Percentiles rank a stretch among this genome's conserved stretches.
These are phyloP conservation scores for Rhodomyrtus tomentosa DNA, from an alignment of 345 rosid species.

Conservation along the genomic window DNA sequence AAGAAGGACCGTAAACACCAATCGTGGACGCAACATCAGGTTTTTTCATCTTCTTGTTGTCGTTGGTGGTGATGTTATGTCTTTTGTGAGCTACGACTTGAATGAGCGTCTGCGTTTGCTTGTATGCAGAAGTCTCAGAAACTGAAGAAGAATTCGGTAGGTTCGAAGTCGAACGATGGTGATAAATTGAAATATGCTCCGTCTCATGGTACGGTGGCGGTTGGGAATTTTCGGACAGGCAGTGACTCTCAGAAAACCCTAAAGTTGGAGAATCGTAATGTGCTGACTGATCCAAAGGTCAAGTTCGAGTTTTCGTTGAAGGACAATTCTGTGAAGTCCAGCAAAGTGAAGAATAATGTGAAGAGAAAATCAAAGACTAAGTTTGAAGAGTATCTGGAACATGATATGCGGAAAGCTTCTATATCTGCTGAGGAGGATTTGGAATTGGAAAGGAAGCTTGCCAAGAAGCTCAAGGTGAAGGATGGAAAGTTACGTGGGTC, in stretches of 20 bases:
- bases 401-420: constrained; percentile 24
- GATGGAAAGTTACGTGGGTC: constrained; percentile 48
- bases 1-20: constrained; percentile 37
- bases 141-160: constrained; percentile 7
- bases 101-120: neutral
- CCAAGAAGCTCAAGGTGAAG: constrained; percentile 80
- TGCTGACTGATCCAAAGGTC: neutral
- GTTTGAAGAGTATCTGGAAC: constrained; percentile 64
- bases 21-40: constrained; percentile 59
- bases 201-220: neutral
- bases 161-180: constrained; percentile 1
- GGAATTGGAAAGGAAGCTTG: constrained; percentile 66
- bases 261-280: constrained; percentile 1
- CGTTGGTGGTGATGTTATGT: neutral
- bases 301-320: neutral
- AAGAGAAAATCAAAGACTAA: constrained; percentile 36
- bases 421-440: constrained; percentile 38
- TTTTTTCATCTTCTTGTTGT: neutral
- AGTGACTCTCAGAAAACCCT: constrained; percentile 1
- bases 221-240: neutral
- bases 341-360: constrained; percentile 18
- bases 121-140: constrained; percentile 31
- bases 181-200: constrained; percentile 5
- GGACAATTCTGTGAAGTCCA: constrained; percentile 9
- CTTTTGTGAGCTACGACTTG: neutral